phyloP scores from a whole-genome alignment of 495 filamentous ascomycete genomes.

The Entonaema liquescens region DNA sequence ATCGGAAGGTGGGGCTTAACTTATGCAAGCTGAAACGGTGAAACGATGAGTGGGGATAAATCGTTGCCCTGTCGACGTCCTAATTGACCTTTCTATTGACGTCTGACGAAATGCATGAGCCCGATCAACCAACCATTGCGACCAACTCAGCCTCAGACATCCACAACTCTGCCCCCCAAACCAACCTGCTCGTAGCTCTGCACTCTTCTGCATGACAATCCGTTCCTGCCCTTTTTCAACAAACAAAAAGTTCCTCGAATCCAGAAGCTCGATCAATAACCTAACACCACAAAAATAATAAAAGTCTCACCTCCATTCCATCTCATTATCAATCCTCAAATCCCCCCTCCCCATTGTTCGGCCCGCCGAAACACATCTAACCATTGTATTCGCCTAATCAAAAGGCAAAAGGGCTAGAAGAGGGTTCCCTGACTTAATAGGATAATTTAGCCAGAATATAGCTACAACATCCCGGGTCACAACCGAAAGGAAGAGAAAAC shows the following conservation, averaged over 20 bases:
- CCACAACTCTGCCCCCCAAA: conserved; percentile 24
- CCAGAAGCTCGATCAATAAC: conserved; percentile 26
- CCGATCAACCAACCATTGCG: conserved; percentile 38
- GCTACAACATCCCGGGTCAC: not conserved
- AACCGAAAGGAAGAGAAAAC: not conserved
- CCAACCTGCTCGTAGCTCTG: conserved; percentile 6
- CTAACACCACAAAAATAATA: not conserved
- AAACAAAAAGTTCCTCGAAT: conserved; percentile 25
- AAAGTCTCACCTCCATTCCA: conserved; percentile 46
- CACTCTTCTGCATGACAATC: not conserved
- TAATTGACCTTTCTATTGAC: conserved; percentile 41
- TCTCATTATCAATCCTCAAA: conserved; percentile 13
- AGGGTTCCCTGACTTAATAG: conserved; percentile 7
- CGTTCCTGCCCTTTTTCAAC: conserved; percentile 15
- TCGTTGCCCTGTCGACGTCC: conserved; percentile 44
- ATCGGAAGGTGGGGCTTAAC: conserved; percentile 15
- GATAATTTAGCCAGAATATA: conserved; percentile 27
- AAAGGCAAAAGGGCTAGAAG: not conserved
- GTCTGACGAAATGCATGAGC: conserved; percentile 47
- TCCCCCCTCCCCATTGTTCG: not conserved
- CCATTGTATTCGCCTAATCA: conserved; percentile 27
- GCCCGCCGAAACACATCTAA: conserved; percentile 10
- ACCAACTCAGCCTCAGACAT: conserved; percentile 31
- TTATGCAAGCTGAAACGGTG: conserved; percentile 35
- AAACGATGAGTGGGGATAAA: conserved; percentile 13